Percentiles rank a stretch among this genome's conserved stretches.
These are phyloP conservation scores for Cinnamomum chago DNA, from an alignment of 164 flowering plant genomes.

Conservation along the genomic window DNA sequence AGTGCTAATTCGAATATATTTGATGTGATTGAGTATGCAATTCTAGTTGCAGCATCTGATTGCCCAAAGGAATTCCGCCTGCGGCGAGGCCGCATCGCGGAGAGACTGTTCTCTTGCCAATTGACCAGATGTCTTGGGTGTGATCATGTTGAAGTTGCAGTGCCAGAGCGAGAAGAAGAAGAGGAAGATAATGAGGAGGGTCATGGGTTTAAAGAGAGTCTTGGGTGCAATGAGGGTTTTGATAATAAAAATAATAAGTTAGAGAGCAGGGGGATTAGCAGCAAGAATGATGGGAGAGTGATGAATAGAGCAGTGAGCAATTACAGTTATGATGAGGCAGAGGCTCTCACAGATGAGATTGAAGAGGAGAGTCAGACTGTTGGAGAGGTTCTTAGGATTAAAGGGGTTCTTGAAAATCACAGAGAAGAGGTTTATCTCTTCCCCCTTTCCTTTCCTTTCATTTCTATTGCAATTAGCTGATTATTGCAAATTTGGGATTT, in stretches of 20 bases:
- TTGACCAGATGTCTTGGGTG: slow-evolving; percentile 25
- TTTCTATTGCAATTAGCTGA: neutral
- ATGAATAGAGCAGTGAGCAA: slow-evolving; percentile 37
- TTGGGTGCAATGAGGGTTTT: slow-evolving; percentile 21
- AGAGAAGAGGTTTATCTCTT: slow-evolving; percentile 53
- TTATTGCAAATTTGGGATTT: neutral
- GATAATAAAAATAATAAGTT: slow-evolving; percentile 30
- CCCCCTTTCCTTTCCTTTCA: neutral
- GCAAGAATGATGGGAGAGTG: slow-evolving; percentile 26
- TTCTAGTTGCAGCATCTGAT: slow-evolving; percentile 33
- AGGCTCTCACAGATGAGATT: slow-evolving; percentile 84
- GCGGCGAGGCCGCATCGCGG: slow-evolving; percentile 32
- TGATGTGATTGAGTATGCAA: slow-evolving; percentile 32
- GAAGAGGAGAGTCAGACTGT: slow-evolving; percentile 57
- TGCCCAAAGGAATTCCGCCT: slow-evolving; percentile 31
- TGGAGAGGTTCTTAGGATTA: slow-evolving; percentile 80
- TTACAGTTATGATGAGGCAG: slow-evolving; percentile 74
- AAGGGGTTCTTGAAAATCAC: slow-evolving; percentile 46
- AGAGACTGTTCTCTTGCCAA: slow-evolving; percentile 26
- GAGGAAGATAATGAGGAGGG: slow-evolving; percentile 19
- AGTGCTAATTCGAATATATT: slow-evolving; percentile 27
- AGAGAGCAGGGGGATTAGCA: slow-evolving; percentile 54
- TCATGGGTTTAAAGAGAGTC: slow-evolving; percentile 22
- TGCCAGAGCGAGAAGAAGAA: slow-evolving; percentile 15
- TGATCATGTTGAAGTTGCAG: slow-evolving; percentile 22